Conservation (phyloP, 1,284 basidiomycete genomes). For the Marasmius oreades region DNA sequence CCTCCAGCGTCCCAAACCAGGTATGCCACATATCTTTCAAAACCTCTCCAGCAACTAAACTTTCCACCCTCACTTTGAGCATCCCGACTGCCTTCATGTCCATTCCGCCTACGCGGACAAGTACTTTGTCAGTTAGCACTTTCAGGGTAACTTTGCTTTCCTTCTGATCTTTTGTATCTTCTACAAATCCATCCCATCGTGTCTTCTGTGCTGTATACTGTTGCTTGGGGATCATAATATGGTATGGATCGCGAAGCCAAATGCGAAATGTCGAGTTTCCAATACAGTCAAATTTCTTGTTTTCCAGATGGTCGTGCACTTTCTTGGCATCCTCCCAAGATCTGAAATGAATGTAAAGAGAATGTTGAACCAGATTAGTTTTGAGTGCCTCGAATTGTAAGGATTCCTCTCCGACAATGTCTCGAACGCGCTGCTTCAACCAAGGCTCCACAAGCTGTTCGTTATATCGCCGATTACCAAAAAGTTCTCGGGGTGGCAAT, state of each 20-base stretch:
- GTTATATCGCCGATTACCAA: conserved; percentile 14
- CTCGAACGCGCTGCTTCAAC: background rate
- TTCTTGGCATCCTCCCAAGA: conserved; percentile 43
- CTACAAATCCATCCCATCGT: conserved; percentile 41
- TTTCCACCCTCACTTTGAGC: conserved; percentile 58
- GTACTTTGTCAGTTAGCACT: conserved; percentile 16
- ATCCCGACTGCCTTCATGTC: conserved; percentile 48
- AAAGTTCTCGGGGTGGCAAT: conserved; percentile 7
- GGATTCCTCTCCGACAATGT: background rate
- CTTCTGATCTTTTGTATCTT: conserved; percentile 5
- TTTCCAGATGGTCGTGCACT: conserved; percentile 29
- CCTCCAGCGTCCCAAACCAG: conserved; percentile 27
- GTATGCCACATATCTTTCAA: conserved; percentile 43
- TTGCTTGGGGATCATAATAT: conserved; percentile 37
- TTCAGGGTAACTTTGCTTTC: conserved; percentile 7
- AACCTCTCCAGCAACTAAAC: conserved; percentile 44
- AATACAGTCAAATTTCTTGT: conserved; percentile 22
- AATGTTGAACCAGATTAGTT: conserved; percentile 17
- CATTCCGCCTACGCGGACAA: conserved; percentile 32
- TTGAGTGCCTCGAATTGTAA: conserved; percentile 1
- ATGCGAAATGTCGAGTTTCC: conserved; percentile 29
- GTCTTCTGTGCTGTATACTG: conserved; percentile 49
- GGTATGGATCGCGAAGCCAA: conserved; percentile 42
- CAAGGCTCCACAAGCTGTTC: conserved; percentile 7
- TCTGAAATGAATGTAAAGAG: conserved; percentile 37